Base-by-base conservation (phyloP, 768 basidiomycete species). In the Paxillus involutus region DNA sequence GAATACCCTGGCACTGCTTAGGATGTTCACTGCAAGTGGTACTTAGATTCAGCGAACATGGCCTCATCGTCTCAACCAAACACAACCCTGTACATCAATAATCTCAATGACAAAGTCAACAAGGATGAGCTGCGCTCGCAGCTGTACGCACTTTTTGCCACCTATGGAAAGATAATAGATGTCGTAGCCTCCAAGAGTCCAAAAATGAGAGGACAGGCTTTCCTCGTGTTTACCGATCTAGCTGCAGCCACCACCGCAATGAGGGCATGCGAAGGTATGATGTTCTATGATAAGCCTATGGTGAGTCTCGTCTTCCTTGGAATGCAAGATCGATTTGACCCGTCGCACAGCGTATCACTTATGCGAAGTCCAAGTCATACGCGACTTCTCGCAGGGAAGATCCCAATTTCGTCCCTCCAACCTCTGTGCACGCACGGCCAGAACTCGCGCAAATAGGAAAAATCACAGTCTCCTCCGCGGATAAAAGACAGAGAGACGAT, bases 171-270 rank as follows among this genome's bases (percentile, higher is more conserved):
- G 69, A 78, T 98, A 53, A 83, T 98, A 76, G 96, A 98, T 70
- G 85, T 98, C 55, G 82, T 98, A 53, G 94, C 95, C 21, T 85
- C 88, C 24, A 94, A 96, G 72, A 83, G 79, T 67, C 75, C 82
- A 54, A 89, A 86, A 71, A 92, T 91, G 86, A 83, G 88, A 59
- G 95, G 94, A 19, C 94, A 97, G 72, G 96, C 96, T 1, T 98
- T 97, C 73, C 86, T 98, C 65, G 94, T 96, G 63, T 98, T 97
- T 74, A 81, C 84, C 47, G 96, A 98, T 74, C 85, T 96, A 47
- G 83, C 91, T 10, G 84, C 86, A 50, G 92, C 94, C 53, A 98
- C 96, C 6, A 84, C 92, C 50, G 96, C 96, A 35, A 81, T 98
- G 84, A 82, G 96, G 46, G 92, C 89, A 44, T 89, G 94, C 67